Percentiles rank a stretch among this genome's conserved stretches.
Conservation (phyloP, 2,329 filamentous ascomycete species). For the Microsporum audouinii region DNA sequence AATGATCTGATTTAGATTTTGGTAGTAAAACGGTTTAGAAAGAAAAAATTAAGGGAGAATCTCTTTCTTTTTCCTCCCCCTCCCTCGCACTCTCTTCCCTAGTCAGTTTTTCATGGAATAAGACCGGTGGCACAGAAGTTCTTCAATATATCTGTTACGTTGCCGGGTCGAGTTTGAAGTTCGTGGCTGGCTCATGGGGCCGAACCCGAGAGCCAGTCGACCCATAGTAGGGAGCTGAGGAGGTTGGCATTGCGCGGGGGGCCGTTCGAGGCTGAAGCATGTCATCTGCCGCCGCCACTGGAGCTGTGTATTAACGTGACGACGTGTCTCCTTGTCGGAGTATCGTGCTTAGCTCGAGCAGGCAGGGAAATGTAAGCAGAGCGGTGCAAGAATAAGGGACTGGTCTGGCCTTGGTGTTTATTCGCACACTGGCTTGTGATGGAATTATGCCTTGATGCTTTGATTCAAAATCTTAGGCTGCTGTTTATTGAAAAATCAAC, state of each 20-base stretch:
- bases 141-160: neutral
- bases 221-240: neutral
- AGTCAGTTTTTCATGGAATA: constrained; percentile 1
- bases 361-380: neutral
- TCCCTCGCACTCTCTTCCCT: neutral
- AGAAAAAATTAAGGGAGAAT: neutral
- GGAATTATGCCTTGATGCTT: neutral
- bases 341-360: neutral
- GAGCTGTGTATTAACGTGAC: neutral
- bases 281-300: constrained; percentile 1
- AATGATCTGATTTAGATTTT: neutral
- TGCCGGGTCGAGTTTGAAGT: neutral
- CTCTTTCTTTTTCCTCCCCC: neutral
- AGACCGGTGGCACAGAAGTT: neutral
- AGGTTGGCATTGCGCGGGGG: neutral
- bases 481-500: neutral
- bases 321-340: neutral
- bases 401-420: neutral
- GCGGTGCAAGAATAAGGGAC: neutral
- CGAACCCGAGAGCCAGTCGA: neutral
- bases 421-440: neutral
- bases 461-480: neutral
- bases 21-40: neutral
- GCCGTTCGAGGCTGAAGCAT: constrained; percentile 3
- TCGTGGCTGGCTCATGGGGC: neutral